phyloP scores from a whole-genome alignment of 1,284 basidiomycete species.

The Ustilago vetiveriae region DNA sequence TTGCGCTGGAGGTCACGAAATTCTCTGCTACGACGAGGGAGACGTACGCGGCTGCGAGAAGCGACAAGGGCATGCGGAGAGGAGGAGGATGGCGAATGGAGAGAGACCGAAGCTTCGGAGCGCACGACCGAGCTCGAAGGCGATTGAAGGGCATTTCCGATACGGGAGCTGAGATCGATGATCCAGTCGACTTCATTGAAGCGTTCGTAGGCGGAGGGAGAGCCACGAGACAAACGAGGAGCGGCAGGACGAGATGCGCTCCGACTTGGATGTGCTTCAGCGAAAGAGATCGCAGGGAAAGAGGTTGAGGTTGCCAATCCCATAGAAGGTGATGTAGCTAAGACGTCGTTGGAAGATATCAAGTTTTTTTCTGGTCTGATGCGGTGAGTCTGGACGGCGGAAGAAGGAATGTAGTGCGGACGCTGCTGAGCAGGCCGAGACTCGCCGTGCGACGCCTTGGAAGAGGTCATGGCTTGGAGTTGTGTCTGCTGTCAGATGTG shows the following conservation, averaged over 20 bases:
- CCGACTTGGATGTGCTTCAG: neutral
- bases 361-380: too few relatives aligned
- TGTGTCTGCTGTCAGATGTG: neutral
- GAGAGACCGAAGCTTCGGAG: neutral
- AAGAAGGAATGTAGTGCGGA: constrained; percentile 21
- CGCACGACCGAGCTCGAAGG: constrained; percentile 1
- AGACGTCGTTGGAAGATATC: too few relatives aligned
- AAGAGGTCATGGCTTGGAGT: constrained; percentile 6
- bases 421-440: constrained; percentile 8
- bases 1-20: constrained; percentile 33
- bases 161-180: constrained; percentile 43
- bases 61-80: constrained; percentile 2
- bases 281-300: too few relatives aligned
- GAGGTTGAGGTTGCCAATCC: constrained; percentile 6
- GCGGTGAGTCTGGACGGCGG: neutral
- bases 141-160: constrained; percentile 28
- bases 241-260: neutral
- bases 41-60: constrained; percentile 26
- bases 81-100: constrained; percentile 9
- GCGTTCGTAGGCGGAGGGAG: constrained; percentile 40
- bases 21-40: constrained; percentile 41
- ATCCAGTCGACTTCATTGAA: constrained; percentile 48
- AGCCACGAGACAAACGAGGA: constrained; percentile 13
- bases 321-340: constrained; percentile 6
- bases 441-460: constrained; percentile 4